Evolutionary conservation across 164 flowering plant species (phyloP), one percentile per base, ranked within the genome.

Genomic region (Vitis amurensis): DNA sequence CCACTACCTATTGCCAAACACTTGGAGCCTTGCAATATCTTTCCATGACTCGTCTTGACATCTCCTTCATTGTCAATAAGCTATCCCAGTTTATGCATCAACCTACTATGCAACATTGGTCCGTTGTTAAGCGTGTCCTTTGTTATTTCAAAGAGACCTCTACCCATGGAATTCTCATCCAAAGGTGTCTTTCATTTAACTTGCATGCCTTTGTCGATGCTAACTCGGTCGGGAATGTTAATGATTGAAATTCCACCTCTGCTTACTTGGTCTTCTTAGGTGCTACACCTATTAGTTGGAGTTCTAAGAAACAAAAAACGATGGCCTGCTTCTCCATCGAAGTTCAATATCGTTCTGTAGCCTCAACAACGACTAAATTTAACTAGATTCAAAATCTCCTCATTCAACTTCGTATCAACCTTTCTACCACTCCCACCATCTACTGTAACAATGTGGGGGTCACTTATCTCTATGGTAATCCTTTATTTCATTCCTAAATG

Each of bases 361-460:
- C 44, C 6, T 31, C 1, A 3, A 3, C 44, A 3, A 6, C 44
- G 4, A 6, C 55, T 51, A 6, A 31, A 31, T 3, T 31, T 1
- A 31, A 31, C 7, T 31, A 2, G 44, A 31, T 31, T 3, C 44
- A 31, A 31, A 31, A 31, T 11, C 12, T 23, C 4, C 44, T 27
- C 11, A 1, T 1, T 1, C 2, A 59, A 6, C 62, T 59, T 59
- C 37, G 62, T 37, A 23, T 59, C 15, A 1, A 1, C 9, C 44
- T 9, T 37, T 10, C 37, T 23, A 11, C 11, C 3, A 8, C 37
- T 9, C 62, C 37, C 0, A 27, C 15, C 8, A 59, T 59, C 11
- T 59, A 59, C 9, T 59, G 62, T 27, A 44, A 59, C 30, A 59
- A 59, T 59, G 37, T 59, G 5, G 62, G 62, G 3, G 62, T 47